Base-by-base conservation (phyloP, 345 rosid species). In the Citrus glauca region DNA sequence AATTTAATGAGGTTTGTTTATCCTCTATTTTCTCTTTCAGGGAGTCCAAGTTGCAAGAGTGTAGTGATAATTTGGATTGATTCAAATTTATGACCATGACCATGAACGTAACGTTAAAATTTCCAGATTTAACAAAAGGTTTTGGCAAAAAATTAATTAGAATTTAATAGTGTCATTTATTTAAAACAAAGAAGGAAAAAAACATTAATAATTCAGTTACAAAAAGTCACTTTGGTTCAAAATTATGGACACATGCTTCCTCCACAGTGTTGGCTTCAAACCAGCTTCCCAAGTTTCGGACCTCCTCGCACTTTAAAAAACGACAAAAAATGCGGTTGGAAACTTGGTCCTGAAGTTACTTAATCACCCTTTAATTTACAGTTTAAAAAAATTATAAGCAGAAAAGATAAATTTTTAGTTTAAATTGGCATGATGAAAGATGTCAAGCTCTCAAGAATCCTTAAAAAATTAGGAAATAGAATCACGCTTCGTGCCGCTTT, bases 131-230 rank as follows among this genome's bases (percentile, higher is more conserved):
- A 65, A 55, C 68, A 48, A 45, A 68, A 33, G 38, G 17, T 17
- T 75, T 76, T 59, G 38, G 48, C n/a, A 59, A 35, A 33, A 37
- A 77, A 74, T 66, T 38, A 80, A 73, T 76, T 72, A 55, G 16
- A 16, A 66, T 50, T 77, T n/a, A 77, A 66, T 38, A 28, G 62
- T 66, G 66, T 60, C 45, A 77, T 80, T 75, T 20, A 75, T 60
- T 79, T 32, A 32, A 32, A 32, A 32, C 4, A 32, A 32, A 32
- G 0, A 32, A 32, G 33, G 4, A 32, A 81, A 77, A 77, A 68
- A 24, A 35, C 70, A 71, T 57, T 77, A 67, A 78, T 37, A 30
- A 59, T 67, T 78, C 86, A 55, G 82, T 81, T 81, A 81, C 79
- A 72, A 32, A 74, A 40, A 32, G 6, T 9, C 22, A 14, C 10